These are phyloP conservation scores for Onygenales sp. DNA, from an alignment of 2,329 filamentous ascomycete species.

Conservation along the genomic window DNA sequence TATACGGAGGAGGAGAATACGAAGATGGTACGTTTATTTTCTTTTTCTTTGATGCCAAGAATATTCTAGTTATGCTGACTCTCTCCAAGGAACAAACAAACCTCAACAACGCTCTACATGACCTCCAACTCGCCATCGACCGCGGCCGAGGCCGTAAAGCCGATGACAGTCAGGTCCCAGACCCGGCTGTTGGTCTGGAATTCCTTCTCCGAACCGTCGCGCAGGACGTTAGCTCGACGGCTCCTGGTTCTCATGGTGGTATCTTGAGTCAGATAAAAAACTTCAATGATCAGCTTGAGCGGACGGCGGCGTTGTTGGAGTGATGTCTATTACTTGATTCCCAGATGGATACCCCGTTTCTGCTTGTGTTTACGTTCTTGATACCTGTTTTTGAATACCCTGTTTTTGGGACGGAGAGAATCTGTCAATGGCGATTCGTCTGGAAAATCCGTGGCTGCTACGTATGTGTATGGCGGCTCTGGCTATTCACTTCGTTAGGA, in stretches of 20 bases:
- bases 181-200: slow-evolving; percentile 26
- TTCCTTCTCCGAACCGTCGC: slow-evolving; percentile 34
- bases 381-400: neutral
- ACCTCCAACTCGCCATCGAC: slow-evolving; percentile 32
- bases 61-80: slow-evolving; percentile 2
- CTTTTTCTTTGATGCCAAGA: neutral
- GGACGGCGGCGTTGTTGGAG: slow-evolving; percentile 2
- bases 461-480: no score
- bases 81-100: slow-evolving; percentile 24
- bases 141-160: slow-evolving; percentile 22
- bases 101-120: slow-evolving; percentile 34
- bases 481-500: no score
- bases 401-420: neutral
- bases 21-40: slow-evolving; percentile 21
- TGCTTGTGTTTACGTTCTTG: neutral
- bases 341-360: neutral
- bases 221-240: slow-evolving; percentile 30
- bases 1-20: slow-evolving; percentile 30
- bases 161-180: slow-evolving; percentile 9
- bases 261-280: slow-evolving; percentile 30
- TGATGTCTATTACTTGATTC: neutral
- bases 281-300: slow-evolving; percentile 36
- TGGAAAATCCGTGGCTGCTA: no score
- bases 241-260: slow-evolving; percentile 30
- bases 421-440: no score